Conservation (phyloP, 2,329 filamentous ascomycete species). For the Dactylellina drechsleri region DNA sequence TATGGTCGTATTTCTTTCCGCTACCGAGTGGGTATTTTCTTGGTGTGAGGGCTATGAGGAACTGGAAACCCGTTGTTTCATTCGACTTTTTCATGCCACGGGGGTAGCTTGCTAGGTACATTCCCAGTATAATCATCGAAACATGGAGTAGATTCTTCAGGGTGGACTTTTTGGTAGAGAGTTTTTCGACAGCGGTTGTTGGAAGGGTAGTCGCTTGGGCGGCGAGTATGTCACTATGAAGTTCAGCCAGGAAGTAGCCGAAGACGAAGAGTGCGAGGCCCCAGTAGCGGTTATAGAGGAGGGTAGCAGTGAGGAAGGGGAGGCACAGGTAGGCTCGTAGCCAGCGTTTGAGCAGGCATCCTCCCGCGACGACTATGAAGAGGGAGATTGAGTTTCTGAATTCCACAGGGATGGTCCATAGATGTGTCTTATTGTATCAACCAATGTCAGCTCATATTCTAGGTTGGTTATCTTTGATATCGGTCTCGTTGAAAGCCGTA, state of each 20-base stretch:
- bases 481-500: no score
- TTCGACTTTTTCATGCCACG: constrained; percentile 61
- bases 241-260: constrained; percentile 38
- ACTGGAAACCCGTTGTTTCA: constrained; percentile 46
- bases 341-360: constrained; percentile 23
- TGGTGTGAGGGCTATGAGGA: constrained; percentile 19
- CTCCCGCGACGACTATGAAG: constrained; percentile 29
- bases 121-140: constrained; percentile 64
- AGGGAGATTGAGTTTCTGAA: constrained; percentile 31
- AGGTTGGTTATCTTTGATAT: no score
- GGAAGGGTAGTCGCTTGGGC: constrained; percentile 23
- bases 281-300: constrained; percentile 21
- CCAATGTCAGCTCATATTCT: constrained; percentile 41
- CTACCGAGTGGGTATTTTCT: constrained; percentile 14
- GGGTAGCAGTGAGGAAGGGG: not conserved
- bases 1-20: constrained; percentile 12
- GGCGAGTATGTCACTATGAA: constrained; percentile 37
- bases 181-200: constrained; percentile 11
- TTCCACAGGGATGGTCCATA: constrained; percentile 43
- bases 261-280: constrained; percentile 32
- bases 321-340: constrained; percentile 20
- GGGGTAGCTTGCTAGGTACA: constrained; percentile 68
- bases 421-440: constrained; percentile 60
- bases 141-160: constrained; percentile 61
- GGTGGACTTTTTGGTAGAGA: not conserved